Evolutionary conservation across 306 rosid genomes (phyloP), one percentile per base, ranked within the genome.

Genomic region (Quercus berberidifolia): DNA sequence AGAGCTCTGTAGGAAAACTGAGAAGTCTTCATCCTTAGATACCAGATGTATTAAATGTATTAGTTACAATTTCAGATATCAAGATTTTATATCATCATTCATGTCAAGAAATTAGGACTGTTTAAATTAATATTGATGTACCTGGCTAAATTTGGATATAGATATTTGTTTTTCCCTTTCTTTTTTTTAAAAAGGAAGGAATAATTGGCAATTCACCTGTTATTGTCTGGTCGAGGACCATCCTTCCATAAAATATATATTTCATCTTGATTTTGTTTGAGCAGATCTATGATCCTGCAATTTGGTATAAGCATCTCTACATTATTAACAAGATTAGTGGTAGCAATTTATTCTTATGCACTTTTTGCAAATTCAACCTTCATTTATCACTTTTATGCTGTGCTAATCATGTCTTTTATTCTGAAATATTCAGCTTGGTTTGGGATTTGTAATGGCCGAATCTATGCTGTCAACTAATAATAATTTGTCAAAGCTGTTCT

Each of bases 361-460:
- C 58, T 71, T 49, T 25, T 49, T 13, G 58, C 15, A 49, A 46
- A 35, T 35, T 35, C n/a, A 41, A 31, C 28, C 1, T 5, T 55
- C 70, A 3, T n/a, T 13, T 75, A 60, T 77, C 31, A 71, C 54
- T 76, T 56, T 13, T 71, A 33, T 78, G 77, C 72, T 76, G 30
- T 82, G 83, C 87, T 90, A 83, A 92, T 79, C 26, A 57, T 74
- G 67, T 64, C 52, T 75, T 83, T 73, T 80, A 67, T 83, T 79
- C 78, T 86, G 80, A 46, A 76, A 79, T 85, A 52, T 85, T 55
- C 87, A 96, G 99, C 91, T 96, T 85, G 98, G 99, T 77, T 79
- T 90, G 80, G 99, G 99, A 69, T 84, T 93, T 79, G 84, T 85
- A 58, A 84, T 89, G 55, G 98, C 97, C 4, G 99, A 96, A 86